Evolutionary conservation across 2,329 filamentous ascomycete species (phyloP).

Genomic region (Rutstroemia sp.): DNA sequence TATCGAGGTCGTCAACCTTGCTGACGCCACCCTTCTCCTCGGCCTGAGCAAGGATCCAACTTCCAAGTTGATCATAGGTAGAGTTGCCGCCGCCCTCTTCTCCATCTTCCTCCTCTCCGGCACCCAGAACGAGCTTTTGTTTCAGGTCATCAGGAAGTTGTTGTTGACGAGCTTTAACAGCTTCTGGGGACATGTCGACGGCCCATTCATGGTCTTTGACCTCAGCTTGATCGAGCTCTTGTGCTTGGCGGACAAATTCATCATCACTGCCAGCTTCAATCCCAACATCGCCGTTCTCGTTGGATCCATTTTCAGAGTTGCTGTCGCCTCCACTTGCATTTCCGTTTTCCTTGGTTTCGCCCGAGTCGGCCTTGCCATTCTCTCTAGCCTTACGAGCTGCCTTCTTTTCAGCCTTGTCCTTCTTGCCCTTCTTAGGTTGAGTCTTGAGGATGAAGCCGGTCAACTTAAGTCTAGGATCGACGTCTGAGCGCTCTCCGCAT

Average conservation of each 20-base stretch:
- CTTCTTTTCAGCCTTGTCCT: constrained; percentile 89
- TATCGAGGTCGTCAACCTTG: constrained; percentile 79
- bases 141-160: constrained; percentile 93
- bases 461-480: constrained; percentile 90
- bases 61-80: constrained; percentile 83
- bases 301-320: constrained; percentile 50
- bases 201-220: constrained; percentile 89
- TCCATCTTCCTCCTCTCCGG: constrained; percentile 74
- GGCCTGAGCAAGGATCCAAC: constrained; percentile 77
- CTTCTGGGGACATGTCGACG: constrained; percentile 92
- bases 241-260: constrained; percentile 73
- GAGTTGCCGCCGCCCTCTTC: constrained; percentile 68
- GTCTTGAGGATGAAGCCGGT: constrained; percentile 97
- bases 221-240: constrained; percentile 63
- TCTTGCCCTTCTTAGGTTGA: constrained; percentile 93
- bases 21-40: constrained; percentile 65
- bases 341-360: constrained; percentile 41
- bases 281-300: constrained; percentile 38
- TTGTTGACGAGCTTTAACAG: constrained; percentile 88
- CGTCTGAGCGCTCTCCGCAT: constrained; percentile 86
- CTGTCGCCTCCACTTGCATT: constrained; percentile 56
- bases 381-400: constrained; percentile 82
- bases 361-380: constrained; percentile 45
- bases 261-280: constrained; percentile 78
- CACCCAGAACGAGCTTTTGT: constrained; percentile 75